A percentile compares a stretch with the other conserved stretches of the same genome.
Conservation (phyloP, 805 yeast genomes). For the Wickerhamiella kurtzmanii region DNA sequence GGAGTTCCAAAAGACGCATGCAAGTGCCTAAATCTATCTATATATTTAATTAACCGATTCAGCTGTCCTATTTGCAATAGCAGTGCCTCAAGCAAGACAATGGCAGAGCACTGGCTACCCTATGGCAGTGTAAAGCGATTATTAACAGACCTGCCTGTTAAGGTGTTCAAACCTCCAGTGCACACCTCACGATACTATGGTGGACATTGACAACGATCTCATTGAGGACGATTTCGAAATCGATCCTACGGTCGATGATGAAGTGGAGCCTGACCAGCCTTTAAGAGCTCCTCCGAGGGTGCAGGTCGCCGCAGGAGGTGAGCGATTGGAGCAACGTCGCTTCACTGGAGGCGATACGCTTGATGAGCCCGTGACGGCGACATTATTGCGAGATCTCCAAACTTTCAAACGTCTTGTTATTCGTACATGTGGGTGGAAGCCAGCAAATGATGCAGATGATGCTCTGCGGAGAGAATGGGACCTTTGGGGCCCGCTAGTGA, state of each 20-base stretch:
- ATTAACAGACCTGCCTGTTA: no score
- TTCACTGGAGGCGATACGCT: conserved; percentile 58
- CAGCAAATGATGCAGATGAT: conserved; percentile 11
- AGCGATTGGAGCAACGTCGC: conserved; percentile 34
- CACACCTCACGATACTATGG: neutral
- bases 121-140: neutral
- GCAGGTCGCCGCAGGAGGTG: conserved; percentile 18
- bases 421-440: conserved; percentile 32
- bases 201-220: neutral
- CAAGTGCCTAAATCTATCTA: neutral
- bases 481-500: conserved; percentile 55
- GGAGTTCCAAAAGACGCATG: conserved; percentile 6
- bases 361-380: conserved; percentile 53
- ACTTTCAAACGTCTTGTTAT: conserved; percentile 33
- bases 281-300: conserved; percentile 9
- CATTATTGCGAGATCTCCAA: conserved; percentile 36
- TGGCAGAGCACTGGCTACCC: conserved; percentile 2
- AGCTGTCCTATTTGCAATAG: neutral
- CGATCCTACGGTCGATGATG: conserved; percentile 15
- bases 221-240: conserved; percentile 14
- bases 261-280: conserved; percentile 18
- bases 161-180: neutral
- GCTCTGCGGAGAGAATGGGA: conserved; percentile 24
- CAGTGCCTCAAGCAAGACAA: neutral
- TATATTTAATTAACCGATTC: no score